Percentiles rank a stretch among this genome's conserved stretches.
Evolutionary conservation across 768 basidiomycete genomes (phyloP).

Genomic region (Russula griseocarnosa): DNA sequence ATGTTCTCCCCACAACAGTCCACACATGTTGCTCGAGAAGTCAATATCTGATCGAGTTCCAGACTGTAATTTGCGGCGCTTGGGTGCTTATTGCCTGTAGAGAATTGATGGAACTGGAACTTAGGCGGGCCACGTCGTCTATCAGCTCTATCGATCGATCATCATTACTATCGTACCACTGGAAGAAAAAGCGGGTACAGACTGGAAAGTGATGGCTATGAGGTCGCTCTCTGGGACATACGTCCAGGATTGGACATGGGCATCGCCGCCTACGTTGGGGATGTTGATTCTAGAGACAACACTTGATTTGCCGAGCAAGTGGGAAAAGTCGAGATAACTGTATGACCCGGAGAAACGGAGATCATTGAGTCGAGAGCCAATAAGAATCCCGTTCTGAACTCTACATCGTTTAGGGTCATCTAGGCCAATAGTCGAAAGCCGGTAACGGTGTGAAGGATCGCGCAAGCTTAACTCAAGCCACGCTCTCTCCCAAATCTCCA

Average conservation of each 20-base stretch:
- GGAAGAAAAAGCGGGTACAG: not conserved
- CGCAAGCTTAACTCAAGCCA: conserved; percentile 10
- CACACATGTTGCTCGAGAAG: not conserved
- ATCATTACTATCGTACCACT: not conserved
- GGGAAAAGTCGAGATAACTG: conserved; percentile 10
- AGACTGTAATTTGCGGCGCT: conserved; percentile 1
- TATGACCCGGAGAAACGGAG: conserved; percentile 2
- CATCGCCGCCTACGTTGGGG: conserved; percentile 6
- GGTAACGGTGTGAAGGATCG: conserved; percentile 2
- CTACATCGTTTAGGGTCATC: not conserved
- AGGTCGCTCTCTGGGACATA: conserved; percentile 19
- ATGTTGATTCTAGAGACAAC: not conserved
- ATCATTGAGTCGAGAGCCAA: conserved; percentile 2
- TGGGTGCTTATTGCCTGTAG: conserved; percentile 11
- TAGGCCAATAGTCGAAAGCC: not conserved
- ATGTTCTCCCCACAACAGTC: conserved; percentile 23
- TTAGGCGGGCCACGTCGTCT: not conserved
- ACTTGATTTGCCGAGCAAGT: not conserved
- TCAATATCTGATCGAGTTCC: conserved; percentile 4
- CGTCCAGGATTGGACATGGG: conserved; percentile 10
- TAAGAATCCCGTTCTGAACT: conserved; percentile 13
- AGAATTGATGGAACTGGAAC: conserved; percentile 17
- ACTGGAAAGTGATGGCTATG: conserved; percentile 13
- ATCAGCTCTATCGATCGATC: conserved; percentile 6
- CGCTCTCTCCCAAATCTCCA: conserved; percentile 19